Percentiles rank a stretch among this genome's conserved stretches.
Evolutionary conservation across 1,139 yeast genomes (phyloP).

Genomic region (Saccharomyces hybrid): DNA sequence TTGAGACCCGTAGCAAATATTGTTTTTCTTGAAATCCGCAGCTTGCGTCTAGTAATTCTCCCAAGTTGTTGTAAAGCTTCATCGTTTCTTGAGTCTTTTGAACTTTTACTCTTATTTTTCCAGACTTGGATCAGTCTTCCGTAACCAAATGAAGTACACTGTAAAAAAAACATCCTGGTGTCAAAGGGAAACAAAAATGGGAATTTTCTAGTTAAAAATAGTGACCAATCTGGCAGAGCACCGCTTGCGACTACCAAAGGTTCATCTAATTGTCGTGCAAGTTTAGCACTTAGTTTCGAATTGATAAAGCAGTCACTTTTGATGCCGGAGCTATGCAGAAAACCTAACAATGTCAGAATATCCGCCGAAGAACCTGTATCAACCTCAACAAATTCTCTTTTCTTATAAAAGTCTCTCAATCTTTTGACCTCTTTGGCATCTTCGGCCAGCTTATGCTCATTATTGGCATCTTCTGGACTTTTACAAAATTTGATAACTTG

Average conservation of each 20-base stretch:
- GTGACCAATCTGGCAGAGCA: conserved; percentile 79
- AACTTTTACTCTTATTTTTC: conserved; percentile 50
- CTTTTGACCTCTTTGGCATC: conserved; percentile 2
- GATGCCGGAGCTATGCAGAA: conserved; percentile 37
- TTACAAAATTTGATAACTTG: conserved; percentile 50
- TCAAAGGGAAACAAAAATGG: conserved; percentile 85
- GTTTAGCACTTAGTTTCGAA: conserved; percentile 78
- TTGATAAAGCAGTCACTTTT: conserved; percentile 53
- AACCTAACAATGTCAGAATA: conserved; percentile 49
- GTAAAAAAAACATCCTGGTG: conserved; percentile 68
- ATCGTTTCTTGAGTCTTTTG: conserved; percentile 26
- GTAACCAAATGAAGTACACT: conserved; percentile 87
- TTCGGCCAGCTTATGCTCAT: conserved; percentile 18
- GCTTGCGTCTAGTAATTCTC: conserved; percentile 71
- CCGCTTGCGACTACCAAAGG: conserved; percentile 86
- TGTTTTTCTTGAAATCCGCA: conserved; percentile 64
- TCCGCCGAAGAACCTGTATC: conserved; percentile 34
- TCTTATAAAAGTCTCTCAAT: conserved; percentile 26
- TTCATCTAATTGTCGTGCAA: conserved; percentile 83
- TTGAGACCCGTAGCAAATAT: conserved; percentile 74
- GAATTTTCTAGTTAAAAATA: conserved; percentile 59
- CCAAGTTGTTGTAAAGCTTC: conserved; percentile 47
- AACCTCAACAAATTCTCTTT: conserved; percentile 30
- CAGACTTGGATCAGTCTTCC: conserved; percentile 76
- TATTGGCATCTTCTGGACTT: conserved; percentile 29